Evolutionary conservation across 1,139 yeast genomes (phyloP).

Genomic region (Nakaseomyces delphensis): DNA sequence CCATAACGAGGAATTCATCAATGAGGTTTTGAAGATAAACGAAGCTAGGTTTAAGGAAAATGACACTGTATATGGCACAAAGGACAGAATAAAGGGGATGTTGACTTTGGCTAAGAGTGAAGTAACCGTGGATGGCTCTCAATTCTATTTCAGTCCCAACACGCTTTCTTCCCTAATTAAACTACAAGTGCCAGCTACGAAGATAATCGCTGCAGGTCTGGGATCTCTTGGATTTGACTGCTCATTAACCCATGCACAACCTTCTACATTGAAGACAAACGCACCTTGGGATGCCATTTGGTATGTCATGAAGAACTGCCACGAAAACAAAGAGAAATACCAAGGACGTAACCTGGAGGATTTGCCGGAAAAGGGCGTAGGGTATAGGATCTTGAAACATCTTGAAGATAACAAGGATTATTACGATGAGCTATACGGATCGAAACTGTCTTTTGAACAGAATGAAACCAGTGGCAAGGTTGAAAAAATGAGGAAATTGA

Average conservation of each 20-base stretch:
- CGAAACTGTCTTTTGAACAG: slow-evolving; percentile 39
- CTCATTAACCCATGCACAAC: slow-evolving; percentile 81
- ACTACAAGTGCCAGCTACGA: slow-evolving; percentile 76
- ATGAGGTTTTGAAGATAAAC: slow-evolving; percentile 51
- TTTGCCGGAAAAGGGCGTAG: slow-evolving; percentile 5
- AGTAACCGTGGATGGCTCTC: slow-evolving; percentile 39
- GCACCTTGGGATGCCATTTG: slow-evolving; percentile 80
- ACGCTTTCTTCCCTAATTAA: slow-evolving; percentile 66
- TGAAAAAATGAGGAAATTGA: slow-evolving; percentile 57
- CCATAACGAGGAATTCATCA: slow-evolving; percentile 60
- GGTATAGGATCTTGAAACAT: slow-evolving; percentile 46
- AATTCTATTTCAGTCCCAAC: slow-evolving; percentile 79
- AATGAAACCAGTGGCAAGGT: slow-evolving; percentile 50
- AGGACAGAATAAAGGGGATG: slow-evolving; percentile 86
- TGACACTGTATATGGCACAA: slow-evolving; percentile 58
- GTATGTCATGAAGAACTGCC: slow-evolving; percentile 50
- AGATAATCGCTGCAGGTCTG: slow-evolving; percentile 64
- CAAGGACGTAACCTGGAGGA: slow-evolving; percentile 1
- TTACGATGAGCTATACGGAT: slow-evolving; percentile 13
- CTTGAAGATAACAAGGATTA: slow-evolving; percentile 1
- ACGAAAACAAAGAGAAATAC: slow-evolving; percentile 42
- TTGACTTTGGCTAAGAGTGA: slow-evolving; percentile 72
- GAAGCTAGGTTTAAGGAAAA: slow-evolving; percentile 37
- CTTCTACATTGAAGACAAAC: slow-evolving; percentile 78
- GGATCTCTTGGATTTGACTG: slow-evolving; percentile 76